Evolutionary conservation across 345 rosid species (phyloP).

Genomic region (Schrenkiella parvula): DNA sequence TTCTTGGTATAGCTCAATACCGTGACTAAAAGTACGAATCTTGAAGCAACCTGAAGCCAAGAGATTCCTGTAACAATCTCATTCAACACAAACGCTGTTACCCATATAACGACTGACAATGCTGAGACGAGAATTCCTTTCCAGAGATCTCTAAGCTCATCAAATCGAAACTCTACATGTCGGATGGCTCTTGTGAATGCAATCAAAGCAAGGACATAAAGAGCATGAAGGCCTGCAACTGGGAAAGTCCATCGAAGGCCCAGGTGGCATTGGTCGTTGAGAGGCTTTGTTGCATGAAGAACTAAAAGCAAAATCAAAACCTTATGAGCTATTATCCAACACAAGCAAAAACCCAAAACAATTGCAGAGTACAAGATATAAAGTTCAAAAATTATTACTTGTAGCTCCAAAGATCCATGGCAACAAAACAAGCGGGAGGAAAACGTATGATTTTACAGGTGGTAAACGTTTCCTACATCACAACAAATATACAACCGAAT

Average conservation of each 20-base stretch:
- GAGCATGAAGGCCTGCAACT: conserved; percentile 48
- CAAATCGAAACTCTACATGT: conserved; percentile 82
- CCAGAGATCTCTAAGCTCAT: conserved; percentile 88
- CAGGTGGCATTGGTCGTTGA: conserved; percentile 61
- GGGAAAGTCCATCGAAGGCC: conserved; percentile 52
- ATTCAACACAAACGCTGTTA: conserved; percentile 59
- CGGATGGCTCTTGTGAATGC: conserved; percentile 59
- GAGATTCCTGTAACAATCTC: conserved; percentile 52
- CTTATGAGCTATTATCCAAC: conserved; percentile 8
- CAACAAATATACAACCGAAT: neutral
- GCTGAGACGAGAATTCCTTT: conserved; percentile 71
- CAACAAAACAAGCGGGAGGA: conserved; percentile 63
- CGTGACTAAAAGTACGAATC: conserved; percentile 67
- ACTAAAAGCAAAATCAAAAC: conserved; percentile 40
- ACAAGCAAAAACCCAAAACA: neutral
- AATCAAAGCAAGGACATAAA: conserved; percentile 54
- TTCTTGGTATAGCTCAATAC: conserved; percentile 36
- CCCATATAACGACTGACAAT: conserved; percentile 66
- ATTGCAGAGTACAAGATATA: neutral
- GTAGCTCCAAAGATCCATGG: conserved; percentile 79
- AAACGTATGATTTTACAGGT: conserved; percentile 62
- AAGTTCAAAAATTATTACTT: conserved; percentile 41
- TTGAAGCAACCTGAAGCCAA: conserved; percentile 81
- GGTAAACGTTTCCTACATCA: conserved; percentile 78
- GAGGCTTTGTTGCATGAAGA: conserved; percentile 54